phyloP scores from a whole-genome alignment of 2,329 filamentous ascomycete genomes.

The Claviceps quebecensis region DNA sequence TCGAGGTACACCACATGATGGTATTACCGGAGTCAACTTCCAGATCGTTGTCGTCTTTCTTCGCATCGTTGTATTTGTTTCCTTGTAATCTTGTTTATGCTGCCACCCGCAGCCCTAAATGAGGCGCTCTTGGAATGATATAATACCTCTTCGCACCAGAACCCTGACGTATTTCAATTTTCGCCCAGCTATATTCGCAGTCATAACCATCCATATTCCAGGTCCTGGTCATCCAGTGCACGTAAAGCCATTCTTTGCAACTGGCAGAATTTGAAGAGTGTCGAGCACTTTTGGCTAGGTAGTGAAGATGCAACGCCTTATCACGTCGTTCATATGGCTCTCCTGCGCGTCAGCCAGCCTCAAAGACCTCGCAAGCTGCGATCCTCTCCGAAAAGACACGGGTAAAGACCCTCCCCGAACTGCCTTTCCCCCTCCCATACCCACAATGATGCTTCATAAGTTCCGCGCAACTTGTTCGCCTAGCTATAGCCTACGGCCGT shows the following conservation, averaged over 20 bases:
- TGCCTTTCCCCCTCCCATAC: not conserved
- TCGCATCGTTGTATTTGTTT: not conserved
- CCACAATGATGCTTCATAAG: not conserved
- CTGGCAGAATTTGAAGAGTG: too few species aligned
- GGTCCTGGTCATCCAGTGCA: not conserved
- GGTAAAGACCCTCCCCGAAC: constrained; percentile 8
- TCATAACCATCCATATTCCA: not conserved
- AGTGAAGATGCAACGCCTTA: not conserved
- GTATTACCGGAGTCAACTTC: not conserved
- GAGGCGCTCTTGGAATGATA: not conserved
- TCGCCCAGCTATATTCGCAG: too few species aligned
- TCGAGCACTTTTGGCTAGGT: too few species aligned
- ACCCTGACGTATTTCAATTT: not conserved
- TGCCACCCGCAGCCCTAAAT: not conserved
- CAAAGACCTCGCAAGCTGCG: constrained; percentile 12
- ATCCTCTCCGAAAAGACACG: constrained; percentile 14
- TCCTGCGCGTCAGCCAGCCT: constrained; percentile 8
- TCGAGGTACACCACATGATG: constrained; percentile 3
- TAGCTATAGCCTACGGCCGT: too few species aligned
- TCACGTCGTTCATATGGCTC: not conserved
- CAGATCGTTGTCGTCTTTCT: not conserved
- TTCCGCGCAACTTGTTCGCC: not conserved
- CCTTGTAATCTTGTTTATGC: too few species aligned
- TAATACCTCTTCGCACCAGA: not conserved
- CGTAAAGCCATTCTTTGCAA: too few species aligned